Conservation (phyloP, 2,329 filamentous ascomycete genomes). For the Beauveria rudraprayagi region DNA sequence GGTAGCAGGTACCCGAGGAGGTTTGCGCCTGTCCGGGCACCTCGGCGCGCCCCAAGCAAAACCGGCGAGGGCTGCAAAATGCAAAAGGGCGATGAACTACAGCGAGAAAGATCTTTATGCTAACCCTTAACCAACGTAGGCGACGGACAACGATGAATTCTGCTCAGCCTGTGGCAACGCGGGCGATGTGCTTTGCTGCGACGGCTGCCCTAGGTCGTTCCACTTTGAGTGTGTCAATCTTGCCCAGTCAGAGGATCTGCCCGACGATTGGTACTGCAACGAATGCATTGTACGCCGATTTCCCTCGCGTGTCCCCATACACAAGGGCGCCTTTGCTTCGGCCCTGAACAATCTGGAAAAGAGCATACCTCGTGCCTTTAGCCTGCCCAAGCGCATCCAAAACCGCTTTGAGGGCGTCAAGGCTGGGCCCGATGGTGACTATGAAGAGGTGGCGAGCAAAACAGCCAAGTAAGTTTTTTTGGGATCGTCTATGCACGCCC, state of each 20-base stretch:
- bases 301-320: constrained; percentile 36
- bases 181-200: constrained; percentile 85
- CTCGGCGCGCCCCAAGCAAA: not conserved
- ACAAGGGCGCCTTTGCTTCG: constrained; percentile 50
- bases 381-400: constrained; percentile 62
- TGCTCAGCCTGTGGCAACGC: constrained; percentile 80
- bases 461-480: constrained; percentile 47
- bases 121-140: constrained; percentile 25
- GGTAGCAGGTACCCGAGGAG: not conserved
- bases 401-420: constrained; percentile 73
- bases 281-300: constrained; percentile 50
- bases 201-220: constrained; percentile 83
- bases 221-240: constrained; percentile 86
- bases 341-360: constrained; percentile 59
- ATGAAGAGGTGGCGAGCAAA: constrained; percentile 62
- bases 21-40: not conserved
- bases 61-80: not conserved
- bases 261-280: constrained; percentile 81
- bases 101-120: constrained; percentile 18
- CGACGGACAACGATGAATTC: constrained; percentile 73
- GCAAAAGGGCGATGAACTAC: not conserved
- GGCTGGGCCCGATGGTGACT: constrained; percentile 69
- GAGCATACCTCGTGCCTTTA: constrained; percentile 64
- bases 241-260: constrained; percentile 57
- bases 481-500: not conserved